These are phyloP conservation scores for maize (Zea mays) DNA, from an alignment of 176 grass and related monocot species.

Conservation along the genomic window DNA sequence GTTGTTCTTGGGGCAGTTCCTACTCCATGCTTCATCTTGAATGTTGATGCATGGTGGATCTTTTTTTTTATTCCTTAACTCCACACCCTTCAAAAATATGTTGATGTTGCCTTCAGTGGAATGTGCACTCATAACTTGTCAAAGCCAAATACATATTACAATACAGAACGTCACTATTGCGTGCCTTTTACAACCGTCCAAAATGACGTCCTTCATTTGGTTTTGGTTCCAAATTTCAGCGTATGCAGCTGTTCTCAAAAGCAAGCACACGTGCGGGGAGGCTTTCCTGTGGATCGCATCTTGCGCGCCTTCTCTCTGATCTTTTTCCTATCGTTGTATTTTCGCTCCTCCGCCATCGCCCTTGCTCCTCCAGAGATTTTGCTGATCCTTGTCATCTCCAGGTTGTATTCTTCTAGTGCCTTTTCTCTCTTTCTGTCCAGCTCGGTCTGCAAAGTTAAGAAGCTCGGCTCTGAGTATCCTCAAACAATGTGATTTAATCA, in stretches of 20 bases:
- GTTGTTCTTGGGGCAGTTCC: not conserved
- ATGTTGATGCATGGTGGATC: not conserved
- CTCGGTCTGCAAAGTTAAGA: slow-evolving; percentile 56
- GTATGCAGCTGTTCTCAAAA: slow-evolving; percentile 38
- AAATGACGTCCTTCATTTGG: not conserved
- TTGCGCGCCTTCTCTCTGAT: slow-evolving; percentile 61
- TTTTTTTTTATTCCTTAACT: not conserved
- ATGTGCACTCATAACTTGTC: not conserved
- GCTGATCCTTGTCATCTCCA: slow-evolving; percentile 62
- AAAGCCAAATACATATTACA: slow-evolving; percentile 27
- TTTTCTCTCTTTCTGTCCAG: slow-evolving; percentile 49
- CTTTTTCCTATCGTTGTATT: slow-evolving; percentile 61
- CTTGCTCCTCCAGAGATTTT: slow-evolving; percentile 59
- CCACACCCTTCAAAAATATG: slow-evolving; percentile 11
- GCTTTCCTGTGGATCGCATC: slow-evolving; percentile 47
- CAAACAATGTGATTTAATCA: not conserved
- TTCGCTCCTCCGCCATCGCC: slow-evolving; percentile 55
- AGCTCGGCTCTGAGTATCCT: slow-evolving; percentile 15
- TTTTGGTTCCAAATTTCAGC: slow-evolving; percentile 35
- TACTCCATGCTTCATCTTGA: not conserved
- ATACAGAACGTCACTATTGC: slow-evolving; percentile 11
- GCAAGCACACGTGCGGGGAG: slow-evolving; percentile 51
- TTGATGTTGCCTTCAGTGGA: not conserved
- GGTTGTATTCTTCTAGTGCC: slow-evolving; percentile 44
- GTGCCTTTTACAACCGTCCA: not conserved